These are phyloP conservation scores for Nicotiana attenuata DNA, from an alignment of 257 asterid species.

Conservation along the genomic window DNA sequence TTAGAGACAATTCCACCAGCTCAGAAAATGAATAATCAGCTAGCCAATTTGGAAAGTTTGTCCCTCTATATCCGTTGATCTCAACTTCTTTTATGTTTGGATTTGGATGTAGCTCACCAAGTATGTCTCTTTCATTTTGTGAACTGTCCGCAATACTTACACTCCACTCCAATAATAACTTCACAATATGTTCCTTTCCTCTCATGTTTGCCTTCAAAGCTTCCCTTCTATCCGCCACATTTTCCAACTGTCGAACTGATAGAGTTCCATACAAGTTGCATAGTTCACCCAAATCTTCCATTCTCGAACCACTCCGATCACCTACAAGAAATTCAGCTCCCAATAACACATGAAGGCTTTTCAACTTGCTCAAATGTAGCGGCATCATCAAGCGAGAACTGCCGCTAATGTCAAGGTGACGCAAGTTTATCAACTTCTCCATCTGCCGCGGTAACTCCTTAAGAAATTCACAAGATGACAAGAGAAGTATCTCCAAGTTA, in stretches of 20 bases:
- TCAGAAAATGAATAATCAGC: neutral
- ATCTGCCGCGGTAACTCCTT: neutral
- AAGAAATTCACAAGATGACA: neutral
- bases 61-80: constrained; percentile 4
- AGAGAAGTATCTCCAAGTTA: neutral
- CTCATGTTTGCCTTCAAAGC: too few relatives aligned
- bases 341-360: neutral
- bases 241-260: too few relatives aligned
- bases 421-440: neutral
- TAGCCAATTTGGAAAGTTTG: neutral
- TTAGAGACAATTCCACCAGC: neutral
- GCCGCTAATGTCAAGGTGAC: neutral
- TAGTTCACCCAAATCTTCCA: too few relatives aligned
- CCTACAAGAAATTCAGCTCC: neutral
- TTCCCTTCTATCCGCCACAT: too few relatives aligned
- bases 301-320: too few relatives aligned
- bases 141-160: neutral
- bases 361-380: neutral
- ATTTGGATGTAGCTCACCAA: neutral
- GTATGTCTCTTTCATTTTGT: neutral
- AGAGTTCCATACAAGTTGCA: too few relatives aligned
- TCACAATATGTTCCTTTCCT: too few relatives aligned
- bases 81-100: neutral
- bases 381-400: neutral
- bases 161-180: too few relatives aligned